A percentile compares a stretch with the other conserved stretches of the same genome.
phyloP scores from a whole-genome alignment of 2,329 filamentous ascomycete genomes.

The Aspergillus ustus region DNA sequence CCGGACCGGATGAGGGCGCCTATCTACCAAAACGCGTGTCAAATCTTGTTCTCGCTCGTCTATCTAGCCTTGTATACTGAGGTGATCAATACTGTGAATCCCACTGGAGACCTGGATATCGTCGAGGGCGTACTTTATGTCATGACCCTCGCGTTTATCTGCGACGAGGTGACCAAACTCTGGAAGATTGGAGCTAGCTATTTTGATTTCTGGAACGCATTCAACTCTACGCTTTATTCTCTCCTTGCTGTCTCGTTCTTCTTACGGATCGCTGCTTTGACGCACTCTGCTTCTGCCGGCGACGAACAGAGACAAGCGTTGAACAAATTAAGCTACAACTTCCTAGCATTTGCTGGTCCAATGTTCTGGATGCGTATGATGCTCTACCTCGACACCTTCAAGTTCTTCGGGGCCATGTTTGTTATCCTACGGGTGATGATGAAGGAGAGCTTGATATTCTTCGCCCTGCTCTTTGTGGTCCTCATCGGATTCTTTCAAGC shows the following conservation, averaged over 20 bases:
- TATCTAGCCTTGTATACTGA: slow-evolving; percentile 85
- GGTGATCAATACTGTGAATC: slow-evolving; percentile 94
- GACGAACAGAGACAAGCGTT: slow-evolving; percentile 62
- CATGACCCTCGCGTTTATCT: slow-evolving; percentile 89
- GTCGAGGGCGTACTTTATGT: slow-evolving; percentile 85
- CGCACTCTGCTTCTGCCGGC: slow-evolving; percentile 58
- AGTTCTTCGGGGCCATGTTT: slow-evolving; percentile 98
- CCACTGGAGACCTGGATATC: slow-evolving; percentile 77
- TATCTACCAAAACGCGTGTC: slow-evolving; percentile 87
- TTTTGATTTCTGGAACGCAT: slow-evolving; percentile 94
- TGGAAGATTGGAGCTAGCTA: slow-evolving; percentile 94
- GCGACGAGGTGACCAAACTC: slow-evolving; percentile 84
- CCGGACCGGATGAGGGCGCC: slow-evolving; percentile 94
- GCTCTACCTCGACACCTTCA: slow-evolving; percentile 88
- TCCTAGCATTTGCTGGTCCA: slow-evolving; percentile 88
- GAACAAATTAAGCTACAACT: slow-evolving; percentile 88
- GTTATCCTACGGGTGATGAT: slow-evolving; percentile 96
- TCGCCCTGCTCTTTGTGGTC: slow-evolving; percentile 83
- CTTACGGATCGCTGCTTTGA: slow-evolving; percentile 77
- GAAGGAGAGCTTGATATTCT: slow-evolving; percentile 95
- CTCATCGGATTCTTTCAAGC: slow-evolving; percentile 82
- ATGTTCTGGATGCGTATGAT: slow-evolving; percentile 96
- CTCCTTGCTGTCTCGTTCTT: slow-evolving; percentile 79
- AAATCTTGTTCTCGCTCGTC: slow-evolving; percentile 80
- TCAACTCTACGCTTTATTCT: slow-evolving; percentile 82